Conservation (phyloP, 1,284 basidiomycete species). For the Albatrellus sp. region DNA sequence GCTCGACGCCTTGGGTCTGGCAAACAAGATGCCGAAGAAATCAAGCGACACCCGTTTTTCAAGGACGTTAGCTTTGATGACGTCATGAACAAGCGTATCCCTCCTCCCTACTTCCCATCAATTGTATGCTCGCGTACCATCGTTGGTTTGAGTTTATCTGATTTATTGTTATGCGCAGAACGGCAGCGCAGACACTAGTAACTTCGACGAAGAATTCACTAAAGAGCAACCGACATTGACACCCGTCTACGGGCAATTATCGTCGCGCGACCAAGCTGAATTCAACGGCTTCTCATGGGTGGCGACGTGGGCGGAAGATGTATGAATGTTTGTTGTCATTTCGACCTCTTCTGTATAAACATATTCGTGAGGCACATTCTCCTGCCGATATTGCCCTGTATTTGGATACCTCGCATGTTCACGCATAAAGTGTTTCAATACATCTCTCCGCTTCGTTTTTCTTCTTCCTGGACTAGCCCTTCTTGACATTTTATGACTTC, state of each 20-base stretch:
- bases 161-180: constrained; percentile 30
- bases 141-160: constrained; percentile 11
- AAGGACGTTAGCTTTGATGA: constrained; percentile 96
- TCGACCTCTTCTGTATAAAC: not conserved
- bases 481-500: constrained; percentile 7
- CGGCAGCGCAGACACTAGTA: constrained; percentile 71
- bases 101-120: constrained; percentile 94
- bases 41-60: constrained; percentile 98
- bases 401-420: constrained; percentile 30
- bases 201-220: constrained; percentile 97
- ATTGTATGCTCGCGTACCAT: constrained; percentile 48
- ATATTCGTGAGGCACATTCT: constrained; percentile 11
- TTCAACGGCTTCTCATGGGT: constrained; percentile 96
- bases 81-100: constrained; percentile 90
- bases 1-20: constrained; percentile 86
- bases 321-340: constrained; percentile 2
- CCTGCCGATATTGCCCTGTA: constrained; percentile 26
- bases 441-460: not conserved
- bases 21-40: constrained; percentile 90
- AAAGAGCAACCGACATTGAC: constrained; percentile 94
- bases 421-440: constrained; percentile 1
- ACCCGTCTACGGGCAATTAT: constrained; percentile 91
- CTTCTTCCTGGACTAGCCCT: constrained; percentile 2
- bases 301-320: constrained; percentile 12
- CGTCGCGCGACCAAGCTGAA: constrained; percentile 87